Evolutionary conservation across 345 rosid genomes (phyloP).

Genomic region (Brassica juncea): DNA sequence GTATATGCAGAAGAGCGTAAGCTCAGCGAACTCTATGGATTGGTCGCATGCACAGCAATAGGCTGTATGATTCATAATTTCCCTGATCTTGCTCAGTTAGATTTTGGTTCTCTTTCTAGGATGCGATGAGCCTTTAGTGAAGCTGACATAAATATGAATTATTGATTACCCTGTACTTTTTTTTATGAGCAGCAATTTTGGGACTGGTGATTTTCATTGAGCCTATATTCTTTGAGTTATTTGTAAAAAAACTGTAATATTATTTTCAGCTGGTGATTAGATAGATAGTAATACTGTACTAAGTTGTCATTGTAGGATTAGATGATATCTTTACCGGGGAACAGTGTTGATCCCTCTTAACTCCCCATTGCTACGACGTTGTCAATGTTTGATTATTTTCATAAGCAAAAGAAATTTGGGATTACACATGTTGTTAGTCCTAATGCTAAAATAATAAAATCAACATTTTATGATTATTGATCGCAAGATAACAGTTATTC

Average conservation of each 20-base stretch:
- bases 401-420: not conserved
- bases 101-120: not conserved
- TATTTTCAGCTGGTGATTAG: conserved; percentile 7
- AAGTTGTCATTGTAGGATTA: conserved; percentile 57
- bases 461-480: not conserved
- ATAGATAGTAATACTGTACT: not conserved
- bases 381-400: not conserved
- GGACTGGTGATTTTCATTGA: too few species aligned
- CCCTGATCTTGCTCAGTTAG: not conserved
- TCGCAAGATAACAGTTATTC: not conserved
- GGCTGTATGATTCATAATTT: too few species aligned
- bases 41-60: too few species aligned
- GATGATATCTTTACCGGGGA: conserved; percentile 91
- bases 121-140: too few species aligned
- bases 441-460: too few species aligned
- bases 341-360: conserved; percentile 46
- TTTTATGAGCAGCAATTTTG: too few species aligned
- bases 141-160: too few species aligned
- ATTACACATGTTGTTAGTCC: not conserved
- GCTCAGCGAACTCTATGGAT: too few species aligned
- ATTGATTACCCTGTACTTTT: too few species aligned
- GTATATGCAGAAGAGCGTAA: not conserved
- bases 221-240: too few species aligned
- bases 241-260: not conserved
- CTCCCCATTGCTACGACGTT: not conserved